phyloP scores from a whole-genome alignment of 108 stramenopile species.

The Skeletonema marinoi region DNA sequence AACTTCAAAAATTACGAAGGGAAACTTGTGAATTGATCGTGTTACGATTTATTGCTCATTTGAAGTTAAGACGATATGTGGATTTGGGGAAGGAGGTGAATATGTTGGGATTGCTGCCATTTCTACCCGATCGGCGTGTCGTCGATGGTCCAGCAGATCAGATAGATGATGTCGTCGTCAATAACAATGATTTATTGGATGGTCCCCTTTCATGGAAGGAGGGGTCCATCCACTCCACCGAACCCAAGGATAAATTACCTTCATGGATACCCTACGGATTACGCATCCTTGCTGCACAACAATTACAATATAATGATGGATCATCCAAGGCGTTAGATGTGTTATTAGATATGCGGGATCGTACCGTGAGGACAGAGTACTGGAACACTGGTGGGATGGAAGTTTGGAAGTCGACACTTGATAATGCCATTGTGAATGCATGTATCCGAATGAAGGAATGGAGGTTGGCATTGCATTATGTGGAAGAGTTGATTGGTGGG shows the following conservation, averaged over 20 bases:
- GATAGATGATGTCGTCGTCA: background rate
- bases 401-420: constrained; percentile 47
- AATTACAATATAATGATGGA: constrained; percentile 55
- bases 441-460: constrained; percentile 70
- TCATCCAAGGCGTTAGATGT: constrained; percentile 50
- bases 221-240: constrained; percentile 14
- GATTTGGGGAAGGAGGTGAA: constrained; percentile 65
- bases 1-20: constrained; percentile 9
- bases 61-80: constrained; percentile 61
- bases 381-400: constrained; percentile 39
- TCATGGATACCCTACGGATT: constrained; percentile 41
- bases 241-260: constrained; percentile 14
- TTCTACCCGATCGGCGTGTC: constrained; percentile 4
- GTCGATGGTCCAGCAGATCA: background rate
- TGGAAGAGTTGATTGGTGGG: constrained; percentile 65
- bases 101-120: constrained; percentile 49
- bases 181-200: background rate
- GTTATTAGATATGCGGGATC: constrained; percentile 56
- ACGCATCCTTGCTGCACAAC: constrained; percentile 63
- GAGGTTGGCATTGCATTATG: constrained; percentile 73
- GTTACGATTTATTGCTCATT: constrained; percentile 64
- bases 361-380: constrained; percentile 27
- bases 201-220: constrained; percentile 22
- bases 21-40: constrained; percentile 73
- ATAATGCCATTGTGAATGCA: constrained; percentile 67